A percentile compares a stretch with the other conserved stretches of the same genome.
phyloP scores from a whole-genome alignment of 345 rosid species.

The Sonneratia alba region DNA sequence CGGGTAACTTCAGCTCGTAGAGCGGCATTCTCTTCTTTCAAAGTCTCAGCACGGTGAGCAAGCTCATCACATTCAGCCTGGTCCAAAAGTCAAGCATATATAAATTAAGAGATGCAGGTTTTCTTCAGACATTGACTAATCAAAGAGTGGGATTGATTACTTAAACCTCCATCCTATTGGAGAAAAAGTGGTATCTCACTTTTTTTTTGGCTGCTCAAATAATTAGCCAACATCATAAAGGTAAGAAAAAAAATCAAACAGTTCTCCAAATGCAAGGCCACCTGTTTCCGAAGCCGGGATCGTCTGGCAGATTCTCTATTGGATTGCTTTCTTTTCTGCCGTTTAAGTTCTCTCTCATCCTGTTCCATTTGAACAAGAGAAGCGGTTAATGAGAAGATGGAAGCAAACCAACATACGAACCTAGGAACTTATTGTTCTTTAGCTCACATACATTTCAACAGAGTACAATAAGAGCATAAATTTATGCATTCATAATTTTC shows the following conservation, averaged over 20 bases:
- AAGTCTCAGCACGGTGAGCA: constrained; percentile 71
- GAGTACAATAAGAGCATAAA: background rate
- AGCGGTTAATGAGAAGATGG: background rate
- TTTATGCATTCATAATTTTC: background rate
- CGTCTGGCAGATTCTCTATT: constrained; percentile 98
- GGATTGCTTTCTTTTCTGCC: constrained; percentile 95
- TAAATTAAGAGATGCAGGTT: constrained; percentile 3
- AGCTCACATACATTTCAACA: background rate
- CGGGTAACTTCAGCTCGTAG: constrained; percentile 75
- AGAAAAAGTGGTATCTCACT: background rate
- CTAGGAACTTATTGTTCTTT: background rate
- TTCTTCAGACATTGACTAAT: background rate
- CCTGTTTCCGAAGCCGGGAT: constrained; percentile 98
- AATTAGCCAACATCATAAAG: background rate
- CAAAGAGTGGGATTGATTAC: background rate
- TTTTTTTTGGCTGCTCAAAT: background rate
- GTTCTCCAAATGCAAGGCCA: constrained; percentile 11
- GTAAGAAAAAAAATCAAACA: background rate
- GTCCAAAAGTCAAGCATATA: constrained; percentile 16
- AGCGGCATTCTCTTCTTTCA: constrained; percentile 76
- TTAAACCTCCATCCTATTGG: background rate
- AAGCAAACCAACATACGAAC: background rate
- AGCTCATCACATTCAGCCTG: constrained; percentile 99
- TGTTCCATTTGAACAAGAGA: constrained; percentile 15
- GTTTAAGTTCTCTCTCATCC: constrained; percentile 94